Evolutionary conservation across 441 rosid genomes (phyloP).

Genomic region (Hypseocharis bilobata): DNA sequence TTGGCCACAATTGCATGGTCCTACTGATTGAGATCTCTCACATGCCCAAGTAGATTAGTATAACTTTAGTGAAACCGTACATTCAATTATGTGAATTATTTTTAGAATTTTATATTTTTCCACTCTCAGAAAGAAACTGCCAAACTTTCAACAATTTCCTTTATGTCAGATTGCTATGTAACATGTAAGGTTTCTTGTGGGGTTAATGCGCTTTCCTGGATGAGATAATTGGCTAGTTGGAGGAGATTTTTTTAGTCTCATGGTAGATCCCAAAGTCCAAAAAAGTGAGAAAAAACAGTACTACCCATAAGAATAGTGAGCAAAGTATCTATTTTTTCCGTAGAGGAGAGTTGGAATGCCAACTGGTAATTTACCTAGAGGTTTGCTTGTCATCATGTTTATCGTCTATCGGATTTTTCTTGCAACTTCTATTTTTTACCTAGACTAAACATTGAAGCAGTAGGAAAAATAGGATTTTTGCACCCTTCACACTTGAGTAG

Average conservation of each 20-base stretch:
- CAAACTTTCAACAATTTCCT: slow-evolving; percentile 21
- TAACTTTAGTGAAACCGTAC: slow-evolving; percentile 12
- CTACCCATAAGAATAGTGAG: background rate
- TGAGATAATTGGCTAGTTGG: background rate
- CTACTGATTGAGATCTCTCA: slow-evolving; percentile 31
- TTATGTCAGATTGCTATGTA: slow-evolving; percentile 23
- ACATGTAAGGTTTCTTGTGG: slow-evolving; percentile 20
- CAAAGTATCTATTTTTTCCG: background rate
- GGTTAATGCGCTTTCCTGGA: slow-evolving; percentile 11
- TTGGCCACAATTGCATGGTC: slow-evolving; percentile 38
- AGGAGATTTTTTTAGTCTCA: slow-evolving; percentile 1
- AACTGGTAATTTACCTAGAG: background rate
- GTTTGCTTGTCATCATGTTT: background rate
- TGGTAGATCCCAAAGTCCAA: background rate
- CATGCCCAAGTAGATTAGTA: slow-evolving; percentile 24
- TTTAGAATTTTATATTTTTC: slow-evolving; percentile 15
- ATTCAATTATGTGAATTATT: slow-evolving; percentile 15
- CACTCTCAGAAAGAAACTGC: slow-evolving; percentile 21
- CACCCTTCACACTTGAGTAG: background rate
- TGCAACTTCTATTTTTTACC: background rate
- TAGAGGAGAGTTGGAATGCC: background rate
- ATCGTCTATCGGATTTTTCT: background rate
- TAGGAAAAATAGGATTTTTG: background rate
- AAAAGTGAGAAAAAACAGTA: background rate
- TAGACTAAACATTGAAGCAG: too few species aligned